Percentiles rank a stretch among this genome's conserved stretches.
Conservation (phyloP, 495 filamentous ascomycete species). For the Cercophora newfieldiana region DNA sequence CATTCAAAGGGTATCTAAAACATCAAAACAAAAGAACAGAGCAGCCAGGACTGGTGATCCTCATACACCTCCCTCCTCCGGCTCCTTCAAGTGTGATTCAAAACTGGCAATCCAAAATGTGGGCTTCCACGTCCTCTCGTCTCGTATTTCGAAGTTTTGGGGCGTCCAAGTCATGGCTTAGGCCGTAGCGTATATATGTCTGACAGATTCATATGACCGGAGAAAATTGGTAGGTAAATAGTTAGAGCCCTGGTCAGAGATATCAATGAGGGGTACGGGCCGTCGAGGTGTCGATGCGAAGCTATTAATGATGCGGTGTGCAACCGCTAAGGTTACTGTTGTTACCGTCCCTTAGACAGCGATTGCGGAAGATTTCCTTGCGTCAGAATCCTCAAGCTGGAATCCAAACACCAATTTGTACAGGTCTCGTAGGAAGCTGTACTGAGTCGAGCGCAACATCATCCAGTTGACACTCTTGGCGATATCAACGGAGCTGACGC, state of each 20-base stretch:
- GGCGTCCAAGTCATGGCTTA: too few species aligned
- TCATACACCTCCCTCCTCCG: background rate
- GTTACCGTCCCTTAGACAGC: constrained; percentile 29
- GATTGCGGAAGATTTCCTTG: constrained; percentile 53
- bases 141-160: too few species aligned
- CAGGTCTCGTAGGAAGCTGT: constrained; percentile 75
- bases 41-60: background rate
- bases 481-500: constrained; percentile 67
- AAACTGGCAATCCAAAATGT: background rate
- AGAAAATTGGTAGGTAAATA: too few species aligned
- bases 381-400: constrained; percentile 69
- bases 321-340: too few species aligned
- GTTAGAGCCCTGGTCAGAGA: too few species aligned
- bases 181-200: too few species aligned
- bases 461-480: constrained; percentile 75
- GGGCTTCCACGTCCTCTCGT: too few species aligned
- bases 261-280: too few species aligned
- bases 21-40: constrained; percentile 9
- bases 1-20: constrained; percentile 29
- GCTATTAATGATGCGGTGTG: too few species aligned
- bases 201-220: too few species aligned
- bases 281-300: too few species aligned
- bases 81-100: background rate
- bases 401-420: constrained; percentile 85
- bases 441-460: constrained; percentile 52